Evolutionary conservation across 176 grass and related monocot species (phyloP), one percentile per base, ranked within the genome.

Genomic region (Stipa capillata): DNA sequence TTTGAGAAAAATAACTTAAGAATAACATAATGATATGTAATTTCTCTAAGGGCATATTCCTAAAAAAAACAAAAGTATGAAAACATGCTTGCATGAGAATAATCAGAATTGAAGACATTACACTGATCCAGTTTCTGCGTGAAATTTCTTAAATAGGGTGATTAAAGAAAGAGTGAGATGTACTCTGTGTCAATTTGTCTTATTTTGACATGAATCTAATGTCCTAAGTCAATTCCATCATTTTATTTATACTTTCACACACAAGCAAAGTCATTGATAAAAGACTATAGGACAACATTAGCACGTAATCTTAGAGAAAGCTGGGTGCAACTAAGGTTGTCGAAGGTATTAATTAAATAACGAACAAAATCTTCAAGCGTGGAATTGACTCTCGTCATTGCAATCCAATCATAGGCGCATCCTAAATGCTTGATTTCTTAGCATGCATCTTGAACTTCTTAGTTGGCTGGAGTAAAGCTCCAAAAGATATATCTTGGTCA

Each of bases 331-430:
- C 51, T 62, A 78, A 40, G 6, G 21, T 58, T 58, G 17, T 47
- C 47, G 8, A 37, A 51, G 35, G 7, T 33, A 69, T 21, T 18
- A 67, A 85, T 56, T 65, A 81, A 4, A 52, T 18, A 76, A 67
- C 90, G 59, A 72, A 94, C 92, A 85, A 98, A 98, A 87, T 98
- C 87, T 77, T 94, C 95, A 52, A 98, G 88, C 10, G 92, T 98
- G 58, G 90, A 98, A 43, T 90, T 97, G 54, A 87, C 87, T 74
- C 85, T 87, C 63, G 28, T 42, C 85, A 92, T 90, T 41, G 90
- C 82, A 94, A 90, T 54, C 85, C 81, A 85, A 98, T 67, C 76
- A 87, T 56, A 29, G 92, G 83, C n/a, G 42, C 24, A 56, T 85
- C 74, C 33, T 61, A 79, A 55, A 62, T 69, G 51, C 52, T 63